Evolutionary conservation across 148 eudicot genomes (phyloP).

Genomic region (Tetragonia tetragonoides): DNA sequence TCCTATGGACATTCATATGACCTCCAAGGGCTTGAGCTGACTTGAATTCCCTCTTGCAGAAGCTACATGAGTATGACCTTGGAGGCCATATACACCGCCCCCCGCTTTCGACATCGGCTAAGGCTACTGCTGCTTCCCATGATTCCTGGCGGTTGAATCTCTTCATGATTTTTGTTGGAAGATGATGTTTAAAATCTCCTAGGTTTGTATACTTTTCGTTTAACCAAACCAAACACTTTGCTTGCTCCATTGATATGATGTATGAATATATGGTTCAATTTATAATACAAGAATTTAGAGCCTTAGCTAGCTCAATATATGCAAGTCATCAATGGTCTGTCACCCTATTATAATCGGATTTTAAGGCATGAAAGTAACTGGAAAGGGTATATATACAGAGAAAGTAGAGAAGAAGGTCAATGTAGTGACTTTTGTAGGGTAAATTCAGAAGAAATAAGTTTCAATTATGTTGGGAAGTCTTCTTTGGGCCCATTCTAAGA

Average conservation of each 20-base stretch:
- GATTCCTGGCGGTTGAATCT: neutral
- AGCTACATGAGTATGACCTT: conserved; percentile 61
- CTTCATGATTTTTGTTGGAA: neutral
- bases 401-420: conserved; percentile 15
- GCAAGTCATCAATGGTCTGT: conserved; percentile 17
- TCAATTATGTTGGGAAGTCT: neutral
- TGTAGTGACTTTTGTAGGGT: conserved; percentile 14
- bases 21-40: conserved; percentile 78
- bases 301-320: neutral
- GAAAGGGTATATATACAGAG: neutral
- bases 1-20: conserved; percentile 33
- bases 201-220: conserved; percentile 4
- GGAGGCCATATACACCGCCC: conserved; percentile 54
- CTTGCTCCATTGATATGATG: conserved; percentile 18
- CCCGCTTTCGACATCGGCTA: no score
- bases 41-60: conserved; percentile 57
- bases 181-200: conserved; percentile 14
- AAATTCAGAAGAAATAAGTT: neutral
- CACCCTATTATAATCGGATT: conserved; percentile 16
- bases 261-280: neutral
- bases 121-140: no score
- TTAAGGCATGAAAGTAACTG: conserved; percentile 37
- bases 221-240: conserved; percentile 14
- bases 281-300: neutral
- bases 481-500: neutral